A percentile compares a stretch with the other conserved stretches of the same genome.
Conservation (phyloP, 2,329 filamentous ascomycete species). For the Aspergillus tanneri region DNA sequence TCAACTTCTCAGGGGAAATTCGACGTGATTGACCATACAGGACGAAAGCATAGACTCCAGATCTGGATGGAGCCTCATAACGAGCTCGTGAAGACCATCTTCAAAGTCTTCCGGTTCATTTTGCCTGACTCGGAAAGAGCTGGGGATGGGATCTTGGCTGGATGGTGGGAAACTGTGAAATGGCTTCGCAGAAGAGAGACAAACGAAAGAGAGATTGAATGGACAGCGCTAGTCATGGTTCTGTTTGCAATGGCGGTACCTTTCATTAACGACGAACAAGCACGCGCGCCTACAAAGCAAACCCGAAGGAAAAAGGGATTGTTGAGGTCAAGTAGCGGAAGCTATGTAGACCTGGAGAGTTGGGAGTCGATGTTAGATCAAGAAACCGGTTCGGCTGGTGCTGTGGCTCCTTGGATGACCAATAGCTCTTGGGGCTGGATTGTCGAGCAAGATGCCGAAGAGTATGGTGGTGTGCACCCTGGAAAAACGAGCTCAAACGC, state of each 20-base stretch:
- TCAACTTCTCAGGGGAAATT: constrained; percentile 60
- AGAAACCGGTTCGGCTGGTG: constrained; percentile 44
- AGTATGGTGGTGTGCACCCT: constrained; percentile 19
- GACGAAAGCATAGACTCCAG: constrained; percentile 63
- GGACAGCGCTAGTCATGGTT: constrained; percentile 66
- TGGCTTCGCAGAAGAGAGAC: constrained; percentile 61
- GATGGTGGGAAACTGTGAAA: constrained; percentile 71
- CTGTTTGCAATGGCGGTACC: constrained; percentile 64
- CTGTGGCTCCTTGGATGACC: constrained; percentile 52
- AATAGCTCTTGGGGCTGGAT: constrained; percentile 71
- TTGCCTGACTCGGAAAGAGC: constrained; percentile 57
- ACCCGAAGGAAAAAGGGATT: constrained; percentile 45
- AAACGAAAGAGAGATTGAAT: constrained; percentile 58
- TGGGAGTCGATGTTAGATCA: constrained; percentile 52
- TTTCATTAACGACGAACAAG: constrained; percentile 48
- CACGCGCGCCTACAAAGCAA: constrained; percentile 34
- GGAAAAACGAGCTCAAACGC: constrained; percentile 20
- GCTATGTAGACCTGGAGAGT: constrained; percentile 43
- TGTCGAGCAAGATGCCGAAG: constrained; percentile 54
- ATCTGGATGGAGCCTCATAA: constrained; percentile 66
- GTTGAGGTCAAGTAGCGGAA: constrained; percentile 53
- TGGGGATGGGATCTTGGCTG: constrained; percentile 62
- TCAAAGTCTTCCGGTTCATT: constrained; percentile 64
- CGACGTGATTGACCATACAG: constrained; percentile 64
- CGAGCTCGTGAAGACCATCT: constrained; percentile 59